Evolutionary conservation across 495 filamentous ascomycete species (phyloP), one percentile per base, ranked within the genome.

Genomic region (Chlorociboria aeruginascens): DNA sequence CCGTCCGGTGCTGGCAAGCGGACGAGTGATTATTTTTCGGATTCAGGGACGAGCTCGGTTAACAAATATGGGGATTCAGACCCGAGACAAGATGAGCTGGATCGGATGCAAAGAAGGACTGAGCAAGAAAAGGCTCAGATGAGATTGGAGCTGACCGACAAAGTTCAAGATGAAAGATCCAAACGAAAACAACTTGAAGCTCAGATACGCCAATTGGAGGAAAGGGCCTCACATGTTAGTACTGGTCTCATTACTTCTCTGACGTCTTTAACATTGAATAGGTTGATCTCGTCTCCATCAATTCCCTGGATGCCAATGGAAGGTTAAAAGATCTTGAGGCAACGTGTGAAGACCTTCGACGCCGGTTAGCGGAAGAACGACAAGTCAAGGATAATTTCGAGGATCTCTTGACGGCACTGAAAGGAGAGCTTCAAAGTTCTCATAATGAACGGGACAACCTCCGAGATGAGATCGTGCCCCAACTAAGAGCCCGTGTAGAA

Each of bases 1-100:
- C 62, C 71, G 4, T 68, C 77, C 41, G 71, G 66, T n/a, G 73
- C 76, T 2, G 82, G 78, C 50, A 81, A 82, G 60, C 77, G 90
- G 44, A 95, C 88, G 3, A 98, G 92, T 62, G 92, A 98, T 64
- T 97, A 98, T 65, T 98, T 89, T 61, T 98, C 92, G 0, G 92
- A 98, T 61, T 93, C 88, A 0, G 92, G 93, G 39, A 83, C 83
- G 40, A 89, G 87, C 62, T 13, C 12, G 8, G 11, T 20, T 3
- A 75, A 83, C 45, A 79, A 87, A 56, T 86, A 83, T 66, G 71
- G 76, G 29, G 78, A 83, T 47, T 49, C 53, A 11, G 83, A 85
- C 53, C 73, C 74, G 12, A 81, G 79, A 45, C 69, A 81, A 31
- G 86, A 95, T 59, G 88, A 95, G 63, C 67, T 95, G 40, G 87